phyloP scores from a whole-genome alignment of 2,329 filamentous ascomycete genomes.

The Microcyclospora pomicola region DNA sequence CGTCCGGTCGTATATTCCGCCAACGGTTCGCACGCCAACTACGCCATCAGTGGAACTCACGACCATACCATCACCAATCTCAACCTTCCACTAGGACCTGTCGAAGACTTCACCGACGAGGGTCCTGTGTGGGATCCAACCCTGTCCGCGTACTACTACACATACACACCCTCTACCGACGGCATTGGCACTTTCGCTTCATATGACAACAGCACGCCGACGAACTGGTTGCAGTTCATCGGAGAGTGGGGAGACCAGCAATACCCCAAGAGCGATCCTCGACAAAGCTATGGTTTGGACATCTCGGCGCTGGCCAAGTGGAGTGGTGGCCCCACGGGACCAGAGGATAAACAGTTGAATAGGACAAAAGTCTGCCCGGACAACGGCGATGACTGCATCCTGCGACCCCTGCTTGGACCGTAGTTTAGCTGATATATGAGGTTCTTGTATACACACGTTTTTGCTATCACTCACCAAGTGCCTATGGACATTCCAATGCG shows the following conservation, averaged over 20 bases:
- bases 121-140: constrained; percentile 49
- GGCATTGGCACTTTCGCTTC: constrained; percentile 29
- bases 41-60: constrained; percentile 45
- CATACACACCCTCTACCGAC: constrained; percentile 29
- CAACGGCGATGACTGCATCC: constrained; percentile 30
- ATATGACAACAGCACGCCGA: constrained; percentile 34
- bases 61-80: constrained; percentile 50
- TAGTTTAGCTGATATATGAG: background rate
- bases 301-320: constrained; percentile 32
- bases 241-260: constrained; percentile 51
- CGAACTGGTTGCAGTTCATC: constrained; percentile 41
- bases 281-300: constrained; percentile 34
- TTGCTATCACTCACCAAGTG: too few relatives aligned
- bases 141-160: constrained; percentile 42
- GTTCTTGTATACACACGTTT: too few relatives aligned
- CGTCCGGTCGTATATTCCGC: constrained; percentile 46
- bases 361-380: constrained; percentile 44
- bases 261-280: constrained; percentile 37
- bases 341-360: constrained; percentile 44
- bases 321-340: constrained; percentile 46
- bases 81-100: constrained; percentile 39
- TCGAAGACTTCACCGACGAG: constrained; percentile 42
- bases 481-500: too few relatives aligned
- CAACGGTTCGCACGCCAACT: constrained; percentile 51
- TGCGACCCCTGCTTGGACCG: constrained; percentile 7